These are phyloP conservation scores for Claviceps sp. DNA, from an alignment of 2,329 filamentous ascomycete species.

Conservation along the genomic window DNA sequence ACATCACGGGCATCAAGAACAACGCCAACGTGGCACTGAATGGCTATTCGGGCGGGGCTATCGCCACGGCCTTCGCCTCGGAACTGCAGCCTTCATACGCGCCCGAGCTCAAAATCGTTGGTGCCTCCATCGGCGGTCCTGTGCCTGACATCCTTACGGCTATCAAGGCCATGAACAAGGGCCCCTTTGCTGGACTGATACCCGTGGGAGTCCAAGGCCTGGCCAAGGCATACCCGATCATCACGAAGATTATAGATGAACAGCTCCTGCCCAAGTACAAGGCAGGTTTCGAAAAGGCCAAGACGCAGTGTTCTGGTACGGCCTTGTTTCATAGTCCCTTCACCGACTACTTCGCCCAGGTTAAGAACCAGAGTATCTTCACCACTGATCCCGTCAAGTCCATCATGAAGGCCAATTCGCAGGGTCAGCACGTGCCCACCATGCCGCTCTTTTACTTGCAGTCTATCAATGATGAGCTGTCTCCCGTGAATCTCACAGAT, in stretches of 20 bases:
- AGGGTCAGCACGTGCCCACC: neutral
- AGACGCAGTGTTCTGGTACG: neutral
- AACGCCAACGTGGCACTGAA: conserved; percentile 28
- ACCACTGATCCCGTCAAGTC: neutral
- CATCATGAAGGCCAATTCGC: neutral
- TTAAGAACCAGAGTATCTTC: neutral
- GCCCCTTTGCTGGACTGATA: conserved; percentile 10
- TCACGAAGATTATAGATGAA: conserved; percentile 6
- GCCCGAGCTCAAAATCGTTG: conserved; percentile 7
- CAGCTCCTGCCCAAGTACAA: conserved; percentile 8
- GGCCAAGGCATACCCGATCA: conserved; percentile 8
- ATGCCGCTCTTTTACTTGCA: conserved; percentile 1
- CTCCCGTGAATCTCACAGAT: neutral
- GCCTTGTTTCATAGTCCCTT: neutral
- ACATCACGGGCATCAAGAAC: conserved; percentile 16
- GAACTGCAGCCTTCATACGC: conserved; percentile 10
- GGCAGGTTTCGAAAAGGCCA: neutral
- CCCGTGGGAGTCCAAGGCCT: conserved; percentile 11
- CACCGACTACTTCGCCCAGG: neutral
- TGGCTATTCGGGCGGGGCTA: conserved; percentile 19
- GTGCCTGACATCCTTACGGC: conserved; percentile 8
- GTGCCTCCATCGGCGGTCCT: conserved; percentile 13
- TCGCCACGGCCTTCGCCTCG: conserved; percentile 2
- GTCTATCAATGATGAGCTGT: conserved; percentile 1
- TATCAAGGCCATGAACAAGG: conserved; percentile 8